phyloP scores from a whole-genome alignment of 441 rosid species.

The Pelargonium myrrhifolium region DNA sequence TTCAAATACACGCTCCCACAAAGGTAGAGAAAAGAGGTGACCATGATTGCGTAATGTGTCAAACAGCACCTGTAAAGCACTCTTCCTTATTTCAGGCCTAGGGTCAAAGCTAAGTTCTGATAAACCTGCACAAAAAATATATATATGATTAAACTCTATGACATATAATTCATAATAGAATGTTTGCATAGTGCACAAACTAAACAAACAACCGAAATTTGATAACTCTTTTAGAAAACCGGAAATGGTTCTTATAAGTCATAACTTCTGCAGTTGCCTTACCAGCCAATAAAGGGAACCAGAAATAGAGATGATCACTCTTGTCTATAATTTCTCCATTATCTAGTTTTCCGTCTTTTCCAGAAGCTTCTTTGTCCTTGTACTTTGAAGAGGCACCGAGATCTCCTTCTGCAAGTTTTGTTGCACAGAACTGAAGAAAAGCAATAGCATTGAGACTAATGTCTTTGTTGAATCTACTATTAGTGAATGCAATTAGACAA shows the following conservation, averaged over 20 bases:
- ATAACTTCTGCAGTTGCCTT: conserved; percentile 24
- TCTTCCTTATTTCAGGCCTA: conserved; percentile 97
- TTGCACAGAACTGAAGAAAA: conserved; percentile 94
- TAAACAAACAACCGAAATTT: conserved; percentile 9
- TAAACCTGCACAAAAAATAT: conserved; percentile 55
- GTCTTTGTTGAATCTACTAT: conserved; percentile 88
- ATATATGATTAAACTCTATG: conserved; percentile 13
- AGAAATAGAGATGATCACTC: conserved; percentile 80
- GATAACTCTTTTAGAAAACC: conserved; percentile 8
- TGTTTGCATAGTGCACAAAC: conserved; percentile 1
- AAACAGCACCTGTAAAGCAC: conserved; percentile 88
- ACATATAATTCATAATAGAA: conserved; percentile 15
- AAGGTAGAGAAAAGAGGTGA: conserved; percentile 74
- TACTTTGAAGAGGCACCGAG: conserved; percentile 61
- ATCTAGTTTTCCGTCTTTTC: conserved; percentile 53
- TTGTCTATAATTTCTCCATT: conserved; percentile 61
- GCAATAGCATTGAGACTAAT: conserved; percentile 92
- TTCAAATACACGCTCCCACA: conserved; percentile 94
- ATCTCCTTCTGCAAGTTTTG: conserved; percentile 95
- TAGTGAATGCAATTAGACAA: conserved; percentile 96
- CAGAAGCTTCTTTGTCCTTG: conserved; percentile 59
- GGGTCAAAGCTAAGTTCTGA: conserved; percentile 99
- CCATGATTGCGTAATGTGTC: conserved; percentile 96
- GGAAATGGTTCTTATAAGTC: conserved; percentile 13
- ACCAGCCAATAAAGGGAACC: conserved; percentile 99